phyloP scores from a whole-genome alignment of 495 filamentous ascomycete species.

The Talaromyces proteolyticus region DNA sequence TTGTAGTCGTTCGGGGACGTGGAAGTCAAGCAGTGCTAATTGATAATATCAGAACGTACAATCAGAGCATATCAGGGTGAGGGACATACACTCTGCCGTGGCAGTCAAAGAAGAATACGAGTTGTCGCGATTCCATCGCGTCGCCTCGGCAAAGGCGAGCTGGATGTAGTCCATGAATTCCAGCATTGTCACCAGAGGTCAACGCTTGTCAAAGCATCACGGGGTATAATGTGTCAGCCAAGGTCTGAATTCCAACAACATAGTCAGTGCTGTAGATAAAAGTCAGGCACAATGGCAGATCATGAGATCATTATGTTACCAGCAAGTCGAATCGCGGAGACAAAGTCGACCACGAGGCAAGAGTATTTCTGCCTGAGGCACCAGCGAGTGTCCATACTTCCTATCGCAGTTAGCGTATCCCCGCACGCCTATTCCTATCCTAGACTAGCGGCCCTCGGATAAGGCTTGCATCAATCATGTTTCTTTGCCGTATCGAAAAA shows the following conservation, averaged over 20 bases:
- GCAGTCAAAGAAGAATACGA: constrained; percentile 83
- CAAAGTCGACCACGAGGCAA: no score
- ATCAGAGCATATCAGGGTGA: no score
- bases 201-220: not conserved
- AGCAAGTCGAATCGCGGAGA: no score
- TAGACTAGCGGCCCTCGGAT: not conserved
- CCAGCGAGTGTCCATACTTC: constrained; percentile 1
- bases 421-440: not conserved
- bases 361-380: constrained; percentile 2
- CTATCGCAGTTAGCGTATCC: not conserved
- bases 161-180: constrained; percentile 99
- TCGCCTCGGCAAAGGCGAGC: constrained; percentile 80
- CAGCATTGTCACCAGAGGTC: constrained; percentile 56
- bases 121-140: constrained; percentile 89
- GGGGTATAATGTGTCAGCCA: not conserved
- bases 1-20: constrained; percentile 75
- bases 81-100: constrained; percentile 73
- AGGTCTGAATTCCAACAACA: not conserved
- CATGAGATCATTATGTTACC: not conserved
- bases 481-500: not conserved
- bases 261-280: not conserved
- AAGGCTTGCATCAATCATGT: not conserved
- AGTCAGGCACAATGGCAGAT: not conserved
- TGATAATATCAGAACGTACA: not conserved
- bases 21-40: constrained; percentile 76